Conservation (phyloP, 2,329 filamentous ascomycete species). For the Chaetomium olivaceum region DNA sequence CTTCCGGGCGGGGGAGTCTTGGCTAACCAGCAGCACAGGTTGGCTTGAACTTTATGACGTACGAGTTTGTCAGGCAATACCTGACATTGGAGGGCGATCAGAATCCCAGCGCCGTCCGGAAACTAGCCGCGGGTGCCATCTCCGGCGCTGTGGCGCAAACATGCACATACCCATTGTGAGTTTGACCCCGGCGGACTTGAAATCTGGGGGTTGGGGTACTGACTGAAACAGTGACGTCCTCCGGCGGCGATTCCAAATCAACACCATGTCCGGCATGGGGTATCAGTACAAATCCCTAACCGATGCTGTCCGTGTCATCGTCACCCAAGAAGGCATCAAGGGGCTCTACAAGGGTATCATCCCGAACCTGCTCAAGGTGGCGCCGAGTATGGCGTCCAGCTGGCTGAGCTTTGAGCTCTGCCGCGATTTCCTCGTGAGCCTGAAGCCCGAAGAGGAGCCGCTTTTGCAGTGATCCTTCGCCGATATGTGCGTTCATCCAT, state of each 20-base stretch:
- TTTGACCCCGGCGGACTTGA: conserved; percentile 19
- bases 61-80: conserved; percentile 81
- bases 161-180: conserved; percentile 96
- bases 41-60: conserved; percentile 97
- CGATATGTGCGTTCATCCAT: not conserved
- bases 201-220: conserved; percentile 19
- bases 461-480: conserved; percentile 31
- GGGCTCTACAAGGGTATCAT: conserved; percentile 96
- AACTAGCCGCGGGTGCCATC: conserved; percentile 84
- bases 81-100: conserved; percentile 86
- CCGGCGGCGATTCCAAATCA: conserved; percentile 93
- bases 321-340: conserved; percentile 76
- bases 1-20: not conserved
- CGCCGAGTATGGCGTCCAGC: conserved; percentile 96
- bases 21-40: conserved; percentile 55
- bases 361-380: conserved; percentile 93
- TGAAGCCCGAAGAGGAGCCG: conserved; percentile 51
- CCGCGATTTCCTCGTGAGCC: conserved; percentile 74
- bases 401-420: conserved; percentile 97
- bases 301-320: conserved; percentile 79
- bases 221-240: conserved; percentile 71
- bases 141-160: conserved; percentile 97
- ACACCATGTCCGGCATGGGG: conserved; percentile 98
- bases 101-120: conserved; percentile 76
- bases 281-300: conserved; percentile 89